Evolutionary conservation across 805 yeast genomes (phyloP).

Genomic region (Lachancea meyersii): DNA sequence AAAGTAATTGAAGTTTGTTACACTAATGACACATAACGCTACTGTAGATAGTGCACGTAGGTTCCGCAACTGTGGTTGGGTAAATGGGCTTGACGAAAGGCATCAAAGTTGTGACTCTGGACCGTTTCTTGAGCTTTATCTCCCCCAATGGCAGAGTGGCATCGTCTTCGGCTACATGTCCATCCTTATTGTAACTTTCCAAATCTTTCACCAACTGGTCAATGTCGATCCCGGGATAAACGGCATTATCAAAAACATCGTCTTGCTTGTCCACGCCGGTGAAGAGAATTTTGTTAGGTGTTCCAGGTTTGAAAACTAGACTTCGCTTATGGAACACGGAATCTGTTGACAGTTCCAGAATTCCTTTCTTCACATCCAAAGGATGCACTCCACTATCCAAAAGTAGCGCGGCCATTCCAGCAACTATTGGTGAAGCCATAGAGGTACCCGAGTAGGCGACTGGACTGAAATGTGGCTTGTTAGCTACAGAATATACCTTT

Average conservation of each 20-base stretch:
- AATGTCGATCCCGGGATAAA: constrained; percentile 23
- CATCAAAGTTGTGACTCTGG: constrained; percentile 4
- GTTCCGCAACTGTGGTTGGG: constrained; percentile 2
- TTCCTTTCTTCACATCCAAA: constrained; percentile 35
- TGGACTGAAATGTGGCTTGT: constrained; percentile 17
- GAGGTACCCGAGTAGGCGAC: constrained; percentile 62
- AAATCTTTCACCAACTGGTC: constrained; percentile 21
- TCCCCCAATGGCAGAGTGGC: constrained; percentile 12
- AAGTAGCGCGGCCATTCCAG: constrained; percentile 56
- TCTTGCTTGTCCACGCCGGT: constrained; percentile 33
- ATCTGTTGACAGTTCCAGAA: constrained; percentile 43
- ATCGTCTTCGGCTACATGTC: constrained; percentile 10
- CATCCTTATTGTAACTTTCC: constrained; percentile 8
- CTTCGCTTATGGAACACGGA: constrained; percentile 44
- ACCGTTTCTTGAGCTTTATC: constrained; percentile 7
- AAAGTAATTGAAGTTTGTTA: constrained; percentile 6
- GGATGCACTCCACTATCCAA: constrained; percentile 46
- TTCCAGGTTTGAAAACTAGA: constrained; percentile 41
- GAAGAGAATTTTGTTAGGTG: constrained; percentile 54
- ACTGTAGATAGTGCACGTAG: background rate
- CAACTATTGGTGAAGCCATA: constrained; percentile 72
- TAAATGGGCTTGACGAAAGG: constrained; percentile 3
- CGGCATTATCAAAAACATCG: constrained; percentile 25
- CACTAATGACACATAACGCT: background rate
- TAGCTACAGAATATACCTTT: constrained; percentile 50